These are phyloP conservation scores for Bacidia gigantensis DNA, from an alignment of 495 filamentous ascomycete genomes.

Conservation along the genomic window DNA sequence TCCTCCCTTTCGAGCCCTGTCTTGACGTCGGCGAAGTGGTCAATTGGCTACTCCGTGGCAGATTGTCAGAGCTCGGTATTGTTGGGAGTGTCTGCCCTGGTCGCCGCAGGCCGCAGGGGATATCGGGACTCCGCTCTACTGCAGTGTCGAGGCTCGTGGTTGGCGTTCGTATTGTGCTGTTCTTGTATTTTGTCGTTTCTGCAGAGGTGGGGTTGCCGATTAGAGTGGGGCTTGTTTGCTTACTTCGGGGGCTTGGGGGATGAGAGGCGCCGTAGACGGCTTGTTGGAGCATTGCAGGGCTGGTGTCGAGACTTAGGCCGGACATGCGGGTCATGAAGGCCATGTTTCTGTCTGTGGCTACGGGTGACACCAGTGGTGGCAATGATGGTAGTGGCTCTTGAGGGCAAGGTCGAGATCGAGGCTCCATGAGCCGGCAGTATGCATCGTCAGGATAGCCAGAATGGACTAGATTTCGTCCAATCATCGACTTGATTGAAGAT, in stretches of 20 bases:
- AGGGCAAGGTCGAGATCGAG: not conserved
- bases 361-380: not conserved
- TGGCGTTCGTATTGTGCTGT: not conserved
- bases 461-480: not conserved
- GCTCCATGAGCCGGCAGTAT: not conserved
- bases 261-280: not conserved
- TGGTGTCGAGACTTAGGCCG: not conserved
- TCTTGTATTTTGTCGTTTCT: not conserved
- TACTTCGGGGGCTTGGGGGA: not conserved
- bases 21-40: not conserved
- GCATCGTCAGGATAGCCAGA: not conserved
- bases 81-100: not conserved
- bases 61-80: not conserved
- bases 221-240: not conserved
- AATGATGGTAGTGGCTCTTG: not conserved
- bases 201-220: not conserved
- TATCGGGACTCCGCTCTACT: not conserved
- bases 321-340: not conserved
- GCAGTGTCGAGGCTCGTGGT: not conserved
- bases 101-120: no score
- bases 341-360: not conserved
- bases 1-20: not conserved
- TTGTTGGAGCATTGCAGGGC: not conserved
- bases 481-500: not conserved
- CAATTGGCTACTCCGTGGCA: not conserved